Percentiles rank a stretch among this genome's conserved stretches.
Evolutionary conservation across 1,284 basidiomycete species (phyloP).

Genomic region (Tilletia horrida): DNA sequence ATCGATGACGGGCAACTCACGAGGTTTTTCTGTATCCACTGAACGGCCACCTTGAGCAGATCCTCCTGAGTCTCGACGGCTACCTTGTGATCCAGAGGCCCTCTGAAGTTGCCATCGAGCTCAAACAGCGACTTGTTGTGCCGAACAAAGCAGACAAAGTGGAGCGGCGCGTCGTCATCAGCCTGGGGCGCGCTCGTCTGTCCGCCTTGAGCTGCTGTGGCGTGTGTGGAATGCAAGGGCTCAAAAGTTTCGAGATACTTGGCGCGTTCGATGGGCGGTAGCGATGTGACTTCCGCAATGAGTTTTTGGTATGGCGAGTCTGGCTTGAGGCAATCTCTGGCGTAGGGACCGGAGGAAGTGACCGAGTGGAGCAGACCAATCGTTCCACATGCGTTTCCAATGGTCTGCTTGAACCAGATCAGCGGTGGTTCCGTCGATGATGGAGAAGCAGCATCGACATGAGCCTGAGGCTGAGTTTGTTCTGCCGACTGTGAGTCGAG

Average conservation of each 20-base stretch:
- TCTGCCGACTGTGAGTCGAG: slow-evolving; percentile 30
- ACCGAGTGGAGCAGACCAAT: slow-evolving; percentile 54
- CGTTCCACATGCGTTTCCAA: slow-evolving; percentile 55
- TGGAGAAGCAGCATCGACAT: no score
- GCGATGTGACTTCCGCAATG: slow-evolving; percentile 17
- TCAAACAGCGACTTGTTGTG: slow-evolving; percentile 39
- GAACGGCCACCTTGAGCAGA: slow-evolving; percentile 31
- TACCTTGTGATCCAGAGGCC: slow-evolving; percentile 40
- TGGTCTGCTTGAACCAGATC: slow-evolving; percentile 53
- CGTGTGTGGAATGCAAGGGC: slow-evolving; percentile 41
- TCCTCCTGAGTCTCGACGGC: slow-evolving; percentile 32
- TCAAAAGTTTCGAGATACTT: slow-evolving; percentile 37
- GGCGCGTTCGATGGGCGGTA: slow-evolving; percentile 23
- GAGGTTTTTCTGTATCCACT: slow-evolving; percentile 45
- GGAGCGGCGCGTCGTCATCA: slow-evolving; percentile 47
- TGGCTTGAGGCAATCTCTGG: slow-evolving; percentile 25
- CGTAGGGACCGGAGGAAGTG: slow-evolving; percentile 35
- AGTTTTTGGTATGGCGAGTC: slow-evolving; percentile 37
- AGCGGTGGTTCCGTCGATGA: slow-evolving; percentile 18
- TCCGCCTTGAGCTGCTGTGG: slow-evolving; percentile 39
- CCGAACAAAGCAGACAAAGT: slow-evolving; percentile 54
- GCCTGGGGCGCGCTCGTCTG: slow-evolving; percentile 47
- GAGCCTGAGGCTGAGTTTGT: slow-evolving; percentile 9
- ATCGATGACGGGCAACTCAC: slow-evolving; percentile 25
- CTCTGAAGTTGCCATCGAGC: slow-evolving; percentile 49